Conservation (phyloP, 1,284 basidiomycete species). For the Cutaneotrichosporon cyanovorans region DNA sequence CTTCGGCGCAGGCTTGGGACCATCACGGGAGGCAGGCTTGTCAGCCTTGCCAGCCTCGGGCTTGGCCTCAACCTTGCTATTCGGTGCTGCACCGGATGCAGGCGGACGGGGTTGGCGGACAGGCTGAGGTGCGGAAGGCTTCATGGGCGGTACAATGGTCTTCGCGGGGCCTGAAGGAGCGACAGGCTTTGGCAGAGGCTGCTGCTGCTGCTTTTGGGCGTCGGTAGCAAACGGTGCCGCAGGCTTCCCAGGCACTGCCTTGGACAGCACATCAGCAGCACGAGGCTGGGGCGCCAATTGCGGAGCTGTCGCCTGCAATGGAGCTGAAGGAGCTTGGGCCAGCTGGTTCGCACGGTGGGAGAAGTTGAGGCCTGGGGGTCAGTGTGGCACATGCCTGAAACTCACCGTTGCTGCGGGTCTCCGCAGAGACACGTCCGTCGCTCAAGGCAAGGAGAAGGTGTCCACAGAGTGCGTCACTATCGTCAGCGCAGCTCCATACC, state of each 20-base stretch:
- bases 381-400: background rate
- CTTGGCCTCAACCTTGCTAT: too few relatives aligned
- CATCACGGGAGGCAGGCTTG: conserved; percentile 1
- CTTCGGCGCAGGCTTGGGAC: background rate
- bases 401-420: conserved; percentile 82
- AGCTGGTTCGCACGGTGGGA: conserved; percentile 48
- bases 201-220: too few relatives aligned
- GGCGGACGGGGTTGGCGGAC: background rate
- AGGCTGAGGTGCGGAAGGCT: too few relatives aligned
- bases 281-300: conserved; percentile 40
- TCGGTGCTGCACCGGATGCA: background rate
- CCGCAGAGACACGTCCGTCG: conserved; percentile 84
- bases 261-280: conserved; percentile 8
- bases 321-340: conserved; percentile 40
- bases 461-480: conserved; percentile 85
- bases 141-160: too few relatives aligned
- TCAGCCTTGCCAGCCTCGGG: background rate
- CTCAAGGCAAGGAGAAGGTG: conserved; percentile 78
- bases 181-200: too few relatives aligned
- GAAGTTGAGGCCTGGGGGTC: conserved; percentile 80
- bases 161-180: too few relatives aligned
- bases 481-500: conserved; percentile 37
- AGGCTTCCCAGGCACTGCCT: conserved; percentile 9
- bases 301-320: conserved; percentile 15
- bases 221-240: background rate